These are phyloP conservation scores for Gynochthodes officinalis DNA, from an alignment of 257 asterid genomes.

Conservation along the genomic window DNA sequence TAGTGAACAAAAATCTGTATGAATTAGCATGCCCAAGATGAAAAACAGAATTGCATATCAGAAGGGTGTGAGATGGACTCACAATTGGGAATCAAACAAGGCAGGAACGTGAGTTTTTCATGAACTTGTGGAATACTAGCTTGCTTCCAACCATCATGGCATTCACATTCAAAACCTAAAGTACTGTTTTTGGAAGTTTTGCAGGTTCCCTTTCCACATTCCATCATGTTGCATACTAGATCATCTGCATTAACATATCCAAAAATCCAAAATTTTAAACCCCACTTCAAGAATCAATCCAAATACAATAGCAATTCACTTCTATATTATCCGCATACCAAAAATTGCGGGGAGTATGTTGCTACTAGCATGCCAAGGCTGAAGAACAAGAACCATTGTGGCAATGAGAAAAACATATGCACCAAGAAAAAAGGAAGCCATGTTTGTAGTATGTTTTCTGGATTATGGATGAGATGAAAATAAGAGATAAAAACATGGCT, in stretches of 20 bases:
- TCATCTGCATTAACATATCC: neutral
- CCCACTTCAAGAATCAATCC: too few relatives aligned
- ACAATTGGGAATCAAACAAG: slow-evolving; percentile 8
- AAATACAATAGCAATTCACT: too few relatives aligned
- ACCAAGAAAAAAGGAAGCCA: neutral
- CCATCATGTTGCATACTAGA: neutral
- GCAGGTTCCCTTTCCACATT: slow-evolving; percentile 5
- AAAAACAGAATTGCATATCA: too few relatives aligned
- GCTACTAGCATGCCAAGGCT: neutral
- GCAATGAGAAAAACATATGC: neutral
- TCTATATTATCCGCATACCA: too few relatives aligned
- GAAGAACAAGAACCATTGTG: neutral
- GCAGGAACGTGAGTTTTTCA: neutral
- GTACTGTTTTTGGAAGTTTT: neutral
- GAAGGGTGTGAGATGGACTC: neutral
- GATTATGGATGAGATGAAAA: neutral
- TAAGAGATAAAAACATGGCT: neutral
- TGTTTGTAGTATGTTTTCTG: neutral
- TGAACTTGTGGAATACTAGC: neutral
- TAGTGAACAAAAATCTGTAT: too few relatives aligned
- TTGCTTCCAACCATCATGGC: slow-evolving; percentile 1
- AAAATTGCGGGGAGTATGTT: neutral
- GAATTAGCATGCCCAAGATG: too few relatives aligned
- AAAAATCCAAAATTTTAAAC: too few relatives aligned
- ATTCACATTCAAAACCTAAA: neutral